phyloP scores from a whole-genome alignment of 148 eudicot genomes.

The Silene conica region DNA sequence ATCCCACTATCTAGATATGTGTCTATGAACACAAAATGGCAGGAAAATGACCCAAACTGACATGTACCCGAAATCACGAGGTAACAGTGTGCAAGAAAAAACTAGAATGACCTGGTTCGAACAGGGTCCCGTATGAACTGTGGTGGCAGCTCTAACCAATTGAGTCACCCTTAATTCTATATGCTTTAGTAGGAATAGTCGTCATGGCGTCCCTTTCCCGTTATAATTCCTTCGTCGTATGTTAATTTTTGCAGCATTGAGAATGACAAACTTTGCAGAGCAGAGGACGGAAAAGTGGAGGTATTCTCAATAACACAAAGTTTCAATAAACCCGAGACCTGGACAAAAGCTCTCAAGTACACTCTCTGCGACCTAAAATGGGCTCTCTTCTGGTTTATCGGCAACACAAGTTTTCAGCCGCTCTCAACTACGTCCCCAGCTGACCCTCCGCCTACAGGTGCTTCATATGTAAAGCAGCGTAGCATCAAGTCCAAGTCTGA shows the following conservation, averaged over 20 bases:
- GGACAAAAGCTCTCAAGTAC: conserved; percentile 99
- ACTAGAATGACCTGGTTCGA: too few species aligned
- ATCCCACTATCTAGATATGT: too few species aligned
- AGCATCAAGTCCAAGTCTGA: conserved; percentile 28
- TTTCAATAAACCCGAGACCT: conserved; percentile 88
- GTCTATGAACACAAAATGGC: too few species aligned
- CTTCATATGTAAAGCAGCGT: conserved; percentile 53
- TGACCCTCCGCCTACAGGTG: conserved; percentile 48
- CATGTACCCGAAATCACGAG: too few species aligned
- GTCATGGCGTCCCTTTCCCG: background rate
- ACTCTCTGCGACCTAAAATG: conserved; percentile 94
- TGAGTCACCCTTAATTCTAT: background rate
- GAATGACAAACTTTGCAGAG: conserved; percentile 46
- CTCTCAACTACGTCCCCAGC: conserved; percentile 52
- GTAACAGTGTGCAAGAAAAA: too few species aligned
- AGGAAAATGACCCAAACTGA: too few species aligned
- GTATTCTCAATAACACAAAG: conserved; percentile 89
- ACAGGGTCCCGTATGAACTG: too few species aligned
- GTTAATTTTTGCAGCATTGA: conserved; percentile 15
- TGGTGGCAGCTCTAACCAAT: background rate
- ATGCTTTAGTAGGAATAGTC: background rate
- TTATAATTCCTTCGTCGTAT: background rate
- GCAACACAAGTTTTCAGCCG: conserved; percentile 91
- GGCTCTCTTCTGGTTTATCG: conserved; percentile 98
- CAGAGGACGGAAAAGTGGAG: conserved; percentile 83